Base-by-base conservation (phyloP, 139 green algal genomes). In the Parachlorella kessleri region DNA sequence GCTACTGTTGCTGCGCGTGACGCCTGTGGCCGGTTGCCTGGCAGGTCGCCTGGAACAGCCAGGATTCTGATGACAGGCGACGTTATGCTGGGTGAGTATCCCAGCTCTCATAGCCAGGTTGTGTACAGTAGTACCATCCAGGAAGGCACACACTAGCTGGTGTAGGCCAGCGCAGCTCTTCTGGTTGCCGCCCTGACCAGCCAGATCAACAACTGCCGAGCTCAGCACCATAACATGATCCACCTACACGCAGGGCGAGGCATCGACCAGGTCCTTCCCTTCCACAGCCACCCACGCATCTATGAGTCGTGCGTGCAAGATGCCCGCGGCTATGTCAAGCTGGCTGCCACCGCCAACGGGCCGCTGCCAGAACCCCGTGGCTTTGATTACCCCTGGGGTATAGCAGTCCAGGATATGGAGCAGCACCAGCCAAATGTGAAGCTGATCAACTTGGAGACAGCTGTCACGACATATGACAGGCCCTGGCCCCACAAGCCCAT, bases 361-460 rank as follows among this genome's bases (percentile, higher is more conserved):
- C 75, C 66, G 66, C 75, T 81, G 66, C 75, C 75, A 5, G 18
- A 3, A 10, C 1, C 39, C 24, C 75, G 66, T 14, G 42, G 35
- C 2, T 68, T 54, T 7, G 33, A 32, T 2, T 81, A 81, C 48
- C 75, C 75, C 21, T 81, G 75, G 75, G 75, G 66, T 35, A 33
- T 81, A 1, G 75, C 66, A 3, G 8, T 81, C 24, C 66, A 81
- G 75, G 66, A 35, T 24, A 74, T 18, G 10, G 48, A 10, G 10
- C 48, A 18, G 48, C 48, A 74, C 63, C 35, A 38, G 28, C 75
- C 75, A 0, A 42, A 81, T 18, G 75, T 48, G 1, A 65, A 66
- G 8, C 24, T 81, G 18, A 75, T 81, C 66, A 81, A 81, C 28
- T 36, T 81, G 41, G 75, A 81, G 66, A 81, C 75, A 1, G 75